Conservation (phyloP, 257 asterid genomes). For the Euphrasia confusa region DNA sequence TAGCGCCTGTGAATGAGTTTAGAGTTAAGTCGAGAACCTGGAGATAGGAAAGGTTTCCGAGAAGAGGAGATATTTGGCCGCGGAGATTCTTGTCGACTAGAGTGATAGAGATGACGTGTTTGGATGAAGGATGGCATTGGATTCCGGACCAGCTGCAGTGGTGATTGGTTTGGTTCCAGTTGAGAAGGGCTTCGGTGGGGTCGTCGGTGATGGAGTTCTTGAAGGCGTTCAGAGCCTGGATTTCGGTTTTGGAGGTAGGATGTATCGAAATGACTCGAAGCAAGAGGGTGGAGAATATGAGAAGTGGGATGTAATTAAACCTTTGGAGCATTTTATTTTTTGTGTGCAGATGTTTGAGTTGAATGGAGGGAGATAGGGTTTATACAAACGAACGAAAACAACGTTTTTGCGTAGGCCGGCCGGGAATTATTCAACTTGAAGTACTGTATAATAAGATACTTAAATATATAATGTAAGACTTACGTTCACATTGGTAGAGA, state of each 20-base stretch:
- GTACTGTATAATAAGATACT: not conserved
- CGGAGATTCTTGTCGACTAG: conserved; percentile 44
- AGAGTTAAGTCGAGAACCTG: conserved; percentile 69
- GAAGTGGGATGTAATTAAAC: conserved; percentile 18
- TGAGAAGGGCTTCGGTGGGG: conserved; percentile 44
- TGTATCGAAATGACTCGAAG: conserved; percentile 28
- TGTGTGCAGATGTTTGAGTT: not conserved
- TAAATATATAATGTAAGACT: not conserved
- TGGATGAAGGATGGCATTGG: conserved; percentile 36
- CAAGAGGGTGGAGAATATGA: conserved; percentile 27
- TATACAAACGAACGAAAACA: not conserved
- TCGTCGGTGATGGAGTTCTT: conserved; percentile 42
- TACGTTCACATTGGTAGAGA: no score
- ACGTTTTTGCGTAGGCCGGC: not conserved
- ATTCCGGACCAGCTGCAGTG: conserved; percentile 86
- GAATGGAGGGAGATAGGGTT: not conserved
- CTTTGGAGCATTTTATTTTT: conserved; percentile 24
- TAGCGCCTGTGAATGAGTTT: conserved; percentile 58
- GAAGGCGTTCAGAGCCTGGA: conserved; percentile 59
- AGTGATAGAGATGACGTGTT: conserved; percentile 46
- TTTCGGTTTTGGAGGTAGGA: conserved; percentile 28
- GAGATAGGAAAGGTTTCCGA: conserved; percentile 65
- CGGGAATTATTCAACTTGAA: no score
- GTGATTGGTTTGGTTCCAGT: conserved; percentile 47
- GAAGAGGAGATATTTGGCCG: conserved; percentile 49